Evolutionary conservation across 352 stramenopile genomes (phyloP), one percentile per base, ranked within the genome.

Genomic region (Phytopythium aichiense): DNA sequence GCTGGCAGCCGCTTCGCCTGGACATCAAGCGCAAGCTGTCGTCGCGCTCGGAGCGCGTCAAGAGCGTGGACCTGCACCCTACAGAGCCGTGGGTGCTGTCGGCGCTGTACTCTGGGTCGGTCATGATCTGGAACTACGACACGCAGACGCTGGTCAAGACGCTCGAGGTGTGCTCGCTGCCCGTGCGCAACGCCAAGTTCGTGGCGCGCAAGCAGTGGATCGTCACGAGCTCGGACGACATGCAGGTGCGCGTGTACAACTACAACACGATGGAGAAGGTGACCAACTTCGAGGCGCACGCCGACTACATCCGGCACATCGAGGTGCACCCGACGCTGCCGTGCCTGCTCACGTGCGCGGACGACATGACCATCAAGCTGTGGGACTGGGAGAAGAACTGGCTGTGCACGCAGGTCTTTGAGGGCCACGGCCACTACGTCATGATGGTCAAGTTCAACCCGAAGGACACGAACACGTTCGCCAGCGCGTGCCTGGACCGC

Each of bases 381-480:
- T 99, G 97, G 97, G 95, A 99, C 81, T 99, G 96, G 96, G 81
- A 93, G 50, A 90, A 91, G 69, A 88, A 79, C 63, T 96, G 87
- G 66, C 48, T 65, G 8, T 93, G 82, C 67, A 79, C 78, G 42
- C 85, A 95, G 54, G 76, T 90, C 4, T 95, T 93, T 53, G 88
- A 96, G 63, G 88, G 97, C 52, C 98, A 99, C 77, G 85, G 87
- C 3, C 97, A 99, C 76, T 99, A 99, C 73, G 97, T 99, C 56
- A 99, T 99, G 98, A 98, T 98, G 93, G 94, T 98, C 64, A 98
- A 98, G 75, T 99, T 99, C 78, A 99, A 99, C 81, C 97, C 96
- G 18, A 99, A 99, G 77, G 98, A 99, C 75, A 95, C 90, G 43
- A 99, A 99, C 73, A 98, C 95, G 31, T 99, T 99, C 69, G 98